Percentiles rank a stretch among this genome's conserved stretches.
These are phyloP conservation scores for Fusarium sp. DNA, from an alignment of 2,329 filamentous ascomycete genomes.

Conservation along the genomic window DNA sequence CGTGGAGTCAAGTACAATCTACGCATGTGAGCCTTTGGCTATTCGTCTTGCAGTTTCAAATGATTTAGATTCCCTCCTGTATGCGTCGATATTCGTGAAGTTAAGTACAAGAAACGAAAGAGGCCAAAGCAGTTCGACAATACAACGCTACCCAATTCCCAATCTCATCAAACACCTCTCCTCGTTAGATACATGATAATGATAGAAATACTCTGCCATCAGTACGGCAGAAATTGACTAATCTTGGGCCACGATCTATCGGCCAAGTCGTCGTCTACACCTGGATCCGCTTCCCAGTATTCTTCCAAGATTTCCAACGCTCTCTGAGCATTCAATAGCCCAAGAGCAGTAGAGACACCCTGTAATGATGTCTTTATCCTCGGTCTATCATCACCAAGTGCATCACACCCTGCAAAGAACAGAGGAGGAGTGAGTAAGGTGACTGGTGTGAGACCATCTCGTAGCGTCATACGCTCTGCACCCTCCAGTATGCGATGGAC, in stretches of 20 bases:
- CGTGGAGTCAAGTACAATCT: background rate
- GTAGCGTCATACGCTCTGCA: slow-evolving; percentile 23
- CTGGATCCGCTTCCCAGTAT: slow-evolving; percentile 19
- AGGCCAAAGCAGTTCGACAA: background rate
- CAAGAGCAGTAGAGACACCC: slow-evolving; percentile 23
- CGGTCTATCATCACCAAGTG: slow-evolving; percentile 14
- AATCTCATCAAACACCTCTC: background rate
- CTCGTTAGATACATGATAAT: background rate
- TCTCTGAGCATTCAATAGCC: slow-evolving; percentile 21
- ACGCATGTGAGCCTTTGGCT: background rate
- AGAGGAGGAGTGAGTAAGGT: slow-evolving; percentile 27
- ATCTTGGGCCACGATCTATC: slow-evolving; percentile 20
- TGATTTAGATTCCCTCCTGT: background rate
- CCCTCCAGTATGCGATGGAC: slow-evolving; percentile 8
- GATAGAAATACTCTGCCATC: background rate
- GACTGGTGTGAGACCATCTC: slow-evolving; percentile 28
- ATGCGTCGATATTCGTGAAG: too few relatives aligned
- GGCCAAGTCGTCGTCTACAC: slow-evolving; percentile 23
- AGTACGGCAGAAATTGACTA: slow-evolving; percentile 28
- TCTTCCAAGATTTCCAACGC: slow-evolving; percentile 29
- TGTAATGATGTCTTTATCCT: slow-evolving; percentile 24
- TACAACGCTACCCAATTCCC: background rate
- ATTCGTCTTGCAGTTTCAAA: background rate
- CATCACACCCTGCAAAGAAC: slow-evolving; percentile 31
- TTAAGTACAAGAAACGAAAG: background rate